These are phyloP conservation scores for Gossypium laxum DNA, from an alignment of 441 rosid genomes.

Conservation along the genomic window DNA sequence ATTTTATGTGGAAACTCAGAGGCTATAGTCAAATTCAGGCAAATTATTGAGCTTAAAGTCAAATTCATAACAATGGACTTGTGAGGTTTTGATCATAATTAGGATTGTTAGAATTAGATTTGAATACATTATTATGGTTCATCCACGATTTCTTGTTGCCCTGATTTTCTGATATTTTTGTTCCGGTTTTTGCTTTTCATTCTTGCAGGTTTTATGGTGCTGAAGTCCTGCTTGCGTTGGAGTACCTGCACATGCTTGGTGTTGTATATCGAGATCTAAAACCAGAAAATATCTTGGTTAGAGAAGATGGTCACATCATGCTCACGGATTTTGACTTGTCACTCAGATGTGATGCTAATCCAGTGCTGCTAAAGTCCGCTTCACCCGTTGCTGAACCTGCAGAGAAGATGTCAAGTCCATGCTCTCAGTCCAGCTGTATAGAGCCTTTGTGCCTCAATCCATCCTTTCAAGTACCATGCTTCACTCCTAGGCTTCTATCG, in stretches of 20 bases:
- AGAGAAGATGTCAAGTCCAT: conserved; percentile 51
- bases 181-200: conserved; percentile 10
- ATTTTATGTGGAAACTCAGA: not conserved
- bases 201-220: conserved; percentile 56
- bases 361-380: conserved; percentile 39
- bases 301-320: conserved; percentile 83
- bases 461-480: conserved; percentile 63
- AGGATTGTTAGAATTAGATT: not conserved
- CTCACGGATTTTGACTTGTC: conserved; percentile 74
- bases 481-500: conserved; percentile 55
- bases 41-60: not conserved
- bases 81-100: not conserved
- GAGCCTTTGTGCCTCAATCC: conserved; percentile 70
- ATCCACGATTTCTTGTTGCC: not conserved
- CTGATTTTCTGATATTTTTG: not conserved
- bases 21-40: not conserved
- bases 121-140: conserved; percentile 4
- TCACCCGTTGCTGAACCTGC: conserved; percentile 33
- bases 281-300: conserved; percentile 67
- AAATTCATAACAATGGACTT: not conserved
- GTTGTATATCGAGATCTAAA: conserved; percentile 69
- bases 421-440: conserved; percentile 56
- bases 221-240: conserved; percentile 68
- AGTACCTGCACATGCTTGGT: conserved; percentile 80
- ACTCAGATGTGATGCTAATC: conserved; percentile 45